Percentiles rank a stretch among this genome's conserved stretches.
phyloP scores from a whole-genome alignment of 2,329 filamentous ascomycete genomes.

The Pezicula neosporulosa region DNA sequence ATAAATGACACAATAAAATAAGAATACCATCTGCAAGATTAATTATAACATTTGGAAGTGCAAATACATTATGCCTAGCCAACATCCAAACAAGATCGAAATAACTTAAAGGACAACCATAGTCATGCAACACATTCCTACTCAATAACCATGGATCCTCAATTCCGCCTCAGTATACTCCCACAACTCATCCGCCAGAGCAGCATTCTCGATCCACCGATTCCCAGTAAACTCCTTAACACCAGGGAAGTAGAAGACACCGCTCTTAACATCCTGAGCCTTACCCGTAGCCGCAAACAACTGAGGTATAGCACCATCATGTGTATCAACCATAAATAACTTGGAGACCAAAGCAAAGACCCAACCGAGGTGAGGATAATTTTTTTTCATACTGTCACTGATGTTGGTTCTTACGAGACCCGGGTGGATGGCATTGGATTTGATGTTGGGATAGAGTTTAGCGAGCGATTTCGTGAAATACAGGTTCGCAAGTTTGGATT shows the following conservation, averaged over 20 bases:
- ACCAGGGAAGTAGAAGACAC: conserved; percentile 1
- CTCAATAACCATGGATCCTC: neutral
- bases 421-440: conserved; percentile 34
- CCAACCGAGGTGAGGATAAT: neutral
- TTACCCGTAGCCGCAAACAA: neutral
- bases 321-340: neutral
- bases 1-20: too few relatives aligned
- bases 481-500: conserved; percentile 43
- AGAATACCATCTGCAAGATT: too few relatives aligned
- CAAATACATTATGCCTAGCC: neutral
- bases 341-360: neutral
- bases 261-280: neutral
- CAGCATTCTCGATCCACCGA: neutral
- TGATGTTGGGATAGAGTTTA: conserved; percentile 31
- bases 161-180: neutral
- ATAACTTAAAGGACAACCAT: neutral
- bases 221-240: neutral
- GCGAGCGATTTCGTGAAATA: conserved; percentile 37
- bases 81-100: neutral
- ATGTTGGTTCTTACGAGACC: conserved; percentile 27
- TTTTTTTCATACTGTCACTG: neutral
- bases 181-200: conserved; percentile 1
- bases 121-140: too few relatives aligned
- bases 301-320: neutral
- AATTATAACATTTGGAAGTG: neutral